Evolutionary conservation across 192 early-diverging fungal species (phyloP).

Genomic region (Coemansia sp.): DNA sequence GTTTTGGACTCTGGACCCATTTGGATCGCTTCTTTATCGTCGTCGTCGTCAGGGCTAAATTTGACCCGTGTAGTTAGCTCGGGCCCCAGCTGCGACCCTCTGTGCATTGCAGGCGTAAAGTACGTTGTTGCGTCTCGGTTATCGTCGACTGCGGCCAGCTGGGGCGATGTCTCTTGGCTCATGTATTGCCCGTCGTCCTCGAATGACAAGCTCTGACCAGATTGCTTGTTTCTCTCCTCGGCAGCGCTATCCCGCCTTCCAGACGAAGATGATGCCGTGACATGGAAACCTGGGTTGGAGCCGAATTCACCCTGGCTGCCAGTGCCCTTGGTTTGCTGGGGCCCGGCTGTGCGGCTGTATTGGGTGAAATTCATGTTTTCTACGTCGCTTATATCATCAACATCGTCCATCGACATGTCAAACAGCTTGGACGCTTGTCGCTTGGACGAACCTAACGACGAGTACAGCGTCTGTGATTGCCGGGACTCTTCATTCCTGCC

Average conservation of each 20-base stretch:
- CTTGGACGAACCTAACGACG: constrained; percentile 11
- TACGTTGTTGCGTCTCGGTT: constrained; percentile 8
- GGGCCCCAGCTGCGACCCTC: constrained; percentile 14
- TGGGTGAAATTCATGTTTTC: constrained; percentile 38
- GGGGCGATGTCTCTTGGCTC: not conserved
- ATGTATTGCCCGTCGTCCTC: constrained; percentile 5
- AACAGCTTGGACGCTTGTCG: constrained; percentile 15
- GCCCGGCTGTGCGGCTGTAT: constrained; percentile 3
- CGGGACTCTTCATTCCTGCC: constrained; percentile 9
- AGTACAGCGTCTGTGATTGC: constrained; percentile 20
- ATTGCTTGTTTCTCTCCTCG: not conserved
- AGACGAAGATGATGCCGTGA: not conserved
- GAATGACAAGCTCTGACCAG: constrained; percentile 17
- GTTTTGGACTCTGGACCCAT: not conserved
- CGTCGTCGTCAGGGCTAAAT: constrained; percentile 6
- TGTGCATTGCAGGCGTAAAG: constrained; percentile 15
- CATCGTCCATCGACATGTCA: constrained; percentile 31
- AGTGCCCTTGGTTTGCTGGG: not conserved
- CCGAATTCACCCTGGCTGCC: constrained; percentile 1
- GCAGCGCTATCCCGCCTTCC: not conserved
- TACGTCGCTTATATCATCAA: constrained; percentile 44
- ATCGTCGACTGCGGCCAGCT: not conserved
- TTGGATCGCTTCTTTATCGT: not conserved
- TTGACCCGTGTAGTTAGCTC: constrained; percentile 10
- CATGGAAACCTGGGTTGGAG: constrained; percentile 1